Base-by-base conservation (phyloP, 129 eudicot species). In the Lonicera japonica region DNA sequence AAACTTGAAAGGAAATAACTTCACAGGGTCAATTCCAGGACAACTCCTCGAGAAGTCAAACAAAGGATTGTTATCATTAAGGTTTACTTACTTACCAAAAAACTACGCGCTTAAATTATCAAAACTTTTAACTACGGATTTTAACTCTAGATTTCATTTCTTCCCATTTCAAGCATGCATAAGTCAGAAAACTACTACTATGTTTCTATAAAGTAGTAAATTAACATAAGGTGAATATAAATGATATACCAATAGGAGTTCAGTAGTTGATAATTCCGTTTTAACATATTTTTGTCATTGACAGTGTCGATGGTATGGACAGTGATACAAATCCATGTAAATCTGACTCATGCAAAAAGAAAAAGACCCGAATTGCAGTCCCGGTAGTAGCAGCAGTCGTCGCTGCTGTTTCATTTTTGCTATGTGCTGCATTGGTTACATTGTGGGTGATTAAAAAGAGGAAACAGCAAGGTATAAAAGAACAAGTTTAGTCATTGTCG, bases 1-100 rank as follows among this genome's bases (percentile, higher is more conserved):
- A 13, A 74, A 77, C 54, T 24, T 80, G 55, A 52, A 61, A 55
- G 83, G 86, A 67, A 84, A 84, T 79, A 64, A 71, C 54, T 75
- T 84, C 72, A 41, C 41, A 0, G 84, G 91, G 10, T 54, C 77
- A 10, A 14, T 75, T 73, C 91, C 87, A 23, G 47, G 55, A 47
- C 51, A 22, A 22, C 84, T 84, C 29, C 72, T 75, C 21, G 71
- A 40, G 19, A 84, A 68, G 56, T 22, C 77, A 54, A 66, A 64
- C 8, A 64, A 77, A 15, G 82, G 82, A 54, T 58, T 64, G 21
- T 50, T 73, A 58, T 29, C 40, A 50, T 55, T 80, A 34, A 84
- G 91, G 86, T 84, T 45, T 47, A 24, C 21, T 48, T 47, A 23
- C 21, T 46, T 62, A 29, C 36, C 6, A 29, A 2, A 29, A 29